Evolutionary conservation across 306 rosid species (phyloP).

Genomic region (Mimosa bimucronata): DNA sequence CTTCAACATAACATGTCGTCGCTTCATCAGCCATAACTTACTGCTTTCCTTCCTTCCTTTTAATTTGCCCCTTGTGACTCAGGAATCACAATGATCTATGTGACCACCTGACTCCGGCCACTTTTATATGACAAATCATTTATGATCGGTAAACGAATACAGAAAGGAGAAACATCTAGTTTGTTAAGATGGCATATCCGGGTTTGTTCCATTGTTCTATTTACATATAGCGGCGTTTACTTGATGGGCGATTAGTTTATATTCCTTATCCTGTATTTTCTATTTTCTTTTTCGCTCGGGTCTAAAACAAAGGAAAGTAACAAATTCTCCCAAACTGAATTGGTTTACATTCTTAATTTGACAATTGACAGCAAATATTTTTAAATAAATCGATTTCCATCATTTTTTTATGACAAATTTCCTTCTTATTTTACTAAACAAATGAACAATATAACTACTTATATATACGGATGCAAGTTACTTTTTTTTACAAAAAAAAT

Average conservation of each 20-base stretch:
- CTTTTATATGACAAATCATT: background rate
- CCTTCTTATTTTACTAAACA: background rate
- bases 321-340: background rate
- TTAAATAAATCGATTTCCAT: constrained; percentile 5
- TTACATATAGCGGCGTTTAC: no score
- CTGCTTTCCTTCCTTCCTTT: background rate
- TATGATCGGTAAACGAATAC: background rate
- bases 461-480: no score
- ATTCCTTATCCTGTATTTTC: background rate
- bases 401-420: no score
- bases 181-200: background rate
- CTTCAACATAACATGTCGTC: background rate
- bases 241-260: no score
- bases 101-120: background rate
- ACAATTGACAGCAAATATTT: background rate
- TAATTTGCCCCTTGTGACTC: background rate
- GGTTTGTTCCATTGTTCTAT: no score
- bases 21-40: background rate
- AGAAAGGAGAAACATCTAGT: background rate
- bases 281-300: background rate
- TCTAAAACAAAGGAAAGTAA: background rate
- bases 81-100: background rate
- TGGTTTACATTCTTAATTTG: background rate
- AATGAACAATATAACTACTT: no score
- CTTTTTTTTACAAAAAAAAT: no score